phyloP scores from a whole-genome alignment of 2,329 filamentous ascomycete species.

The Blastomyces percursus region DNA sequence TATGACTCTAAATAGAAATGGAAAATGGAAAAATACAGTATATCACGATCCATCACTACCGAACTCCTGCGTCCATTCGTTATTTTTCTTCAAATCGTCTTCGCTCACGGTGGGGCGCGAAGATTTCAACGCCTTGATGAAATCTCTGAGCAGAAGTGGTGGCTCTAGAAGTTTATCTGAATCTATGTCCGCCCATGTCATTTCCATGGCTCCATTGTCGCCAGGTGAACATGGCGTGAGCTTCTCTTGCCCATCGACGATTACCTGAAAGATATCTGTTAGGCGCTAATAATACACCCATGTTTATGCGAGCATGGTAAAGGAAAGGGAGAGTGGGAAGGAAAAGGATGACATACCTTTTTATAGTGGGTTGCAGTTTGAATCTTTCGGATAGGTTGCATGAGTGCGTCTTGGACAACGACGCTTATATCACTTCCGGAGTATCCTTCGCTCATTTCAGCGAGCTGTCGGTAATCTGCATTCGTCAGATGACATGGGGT shows the following conservation, averaged over 20 bases:
- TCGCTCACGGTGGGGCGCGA: conserved; percentile 81
- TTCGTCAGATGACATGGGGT: conserved; percentile 75
- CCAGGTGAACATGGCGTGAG: conserved; percentile 87
- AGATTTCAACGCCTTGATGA: conserved; percentile 79
- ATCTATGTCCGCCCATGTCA: conserved; percentile 84
- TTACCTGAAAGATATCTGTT: conserved; percentile 45
- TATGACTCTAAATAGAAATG: conserved; percentile 1
- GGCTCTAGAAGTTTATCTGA: conserved; percentile 79
- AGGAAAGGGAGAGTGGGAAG: background rate
- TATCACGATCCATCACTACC: conserved; percentile 69
- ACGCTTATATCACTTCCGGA: conserved; percentile 94
- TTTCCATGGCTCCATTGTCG: conserved; percentile 73
- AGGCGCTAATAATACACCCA: background rate
- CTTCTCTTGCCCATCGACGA: conserved; percentile 50
- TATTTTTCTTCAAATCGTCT: conserved; percentile 71
- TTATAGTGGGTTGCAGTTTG: conserved; percentile 98
- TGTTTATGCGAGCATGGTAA: background rate
- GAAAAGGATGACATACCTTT: conserved; percentile 47
- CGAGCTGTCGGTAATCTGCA: conserved; percentile 69
- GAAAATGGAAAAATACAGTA: conserved; percentile 13
- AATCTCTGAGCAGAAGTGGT: conserved; percentile 77
- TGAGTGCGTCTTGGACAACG: conserved; percentile 87
- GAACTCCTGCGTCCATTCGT: conserved; percentile 94
- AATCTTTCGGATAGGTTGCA: conserved; percentile 95
- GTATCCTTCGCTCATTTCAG: conserved; percentile 78